Conservation (phyloP, 352 stramenopile species). For the Phytophthora nicotianae region DNA sequence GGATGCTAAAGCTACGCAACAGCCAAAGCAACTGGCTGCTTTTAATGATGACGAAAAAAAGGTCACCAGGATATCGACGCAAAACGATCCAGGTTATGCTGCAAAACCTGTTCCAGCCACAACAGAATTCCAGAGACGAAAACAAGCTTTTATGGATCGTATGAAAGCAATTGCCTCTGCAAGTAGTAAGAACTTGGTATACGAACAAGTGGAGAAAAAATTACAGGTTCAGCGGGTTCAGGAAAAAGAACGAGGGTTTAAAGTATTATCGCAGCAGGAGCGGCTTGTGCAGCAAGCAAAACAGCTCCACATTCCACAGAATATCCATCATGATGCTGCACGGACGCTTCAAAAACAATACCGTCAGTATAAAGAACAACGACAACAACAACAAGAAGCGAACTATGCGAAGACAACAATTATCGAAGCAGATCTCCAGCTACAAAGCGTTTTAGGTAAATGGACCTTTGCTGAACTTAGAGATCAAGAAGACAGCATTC, state of each 20-base stretch:
- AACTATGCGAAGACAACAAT: constrained; percentile 24
- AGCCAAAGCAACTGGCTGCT: not conserved
- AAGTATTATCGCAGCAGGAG: constrained; percentile 17
- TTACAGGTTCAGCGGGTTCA: constrained; percentile 36
- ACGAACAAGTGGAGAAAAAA: constrained; percentile 71
- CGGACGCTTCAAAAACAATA: constrained; percentile 47
- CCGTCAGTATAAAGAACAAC: constrained; percentile 40
- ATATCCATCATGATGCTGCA: constrained; percentile 53
- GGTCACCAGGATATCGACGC: not conserved
- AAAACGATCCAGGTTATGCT: not conserved
- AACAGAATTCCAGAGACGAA: constrained; percentile 72
- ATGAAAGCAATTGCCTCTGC: constrained; percentile 74
- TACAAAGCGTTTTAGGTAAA: constrained; percentile 45
- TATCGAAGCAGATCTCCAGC: constrained; percentile 38
- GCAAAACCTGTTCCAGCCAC: constrained; percentile 21
- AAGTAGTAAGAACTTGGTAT: constrained; percentile 75
- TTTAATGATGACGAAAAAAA: not conserved
- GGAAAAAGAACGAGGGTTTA: not conserved
- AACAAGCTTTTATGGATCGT: constrained; percentile 72
- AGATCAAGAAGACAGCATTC: constrained; percentile 35
- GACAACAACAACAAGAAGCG: constrained; percentile 18
- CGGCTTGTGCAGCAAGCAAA: constrained; percentile 32
- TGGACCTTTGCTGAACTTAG: constrained; percentile 52
- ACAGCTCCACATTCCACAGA: constrained; percentile 39
- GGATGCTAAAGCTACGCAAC: constrained; percentile 10